Evolutionary conservation across 2,329 filamentous ascomycete genomes (phyloP), one percentile per base, ranked within the genome.

Genomic region (Cercospora zeae-maydis): DNA sequence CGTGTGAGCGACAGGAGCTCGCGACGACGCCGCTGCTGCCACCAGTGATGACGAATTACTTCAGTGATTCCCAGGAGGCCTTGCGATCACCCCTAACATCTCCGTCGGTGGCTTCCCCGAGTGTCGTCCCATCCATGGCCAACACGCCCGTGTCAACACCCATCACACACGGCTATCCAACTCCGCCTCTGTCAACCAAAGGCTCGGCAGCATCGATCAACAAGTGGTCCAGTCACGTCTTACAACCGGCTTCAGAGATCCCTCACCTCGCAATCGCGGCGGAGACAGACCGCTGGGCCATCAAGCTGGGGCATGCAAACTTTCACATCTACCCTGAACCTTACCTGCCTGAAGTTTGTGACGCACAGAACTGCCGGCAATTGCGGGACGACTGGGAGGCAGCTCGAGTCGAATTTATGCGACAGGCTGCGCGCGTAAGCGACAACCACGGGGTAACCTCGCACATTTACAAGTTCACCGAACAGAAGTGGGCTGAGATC

Each of bases 361-460:
- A 89, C 67, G 59, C 67, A 24, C 73, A 87, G 9, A 81, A 84
- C 4, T 86, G 87, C 72, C 83, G 83, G 34, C 83, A 86, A 72
- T 82, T 96, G 56, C 86, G 89, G 57, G 82, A 85, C 6, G 89
- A 96, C 72, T 96, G 93, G 92, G 88, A 93, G 70, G 78, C 85
- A 34, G 93, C 93, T 30, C 86, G 92, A 55, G 85, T 86, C 75
- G 95, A 96, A 75, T 97, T 93, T 78, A 90, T 90, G 68, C 93
- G 93, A 75, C 93, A 96, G 72, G 85, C 96, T 19, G 89, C 91
- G 10, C 89, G 92, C 62, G 95, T 91, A 0, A 89, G 90, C 61
- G 93, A 96, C 76, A 92, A 97, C 77, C 96, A 96, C 70, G 92
- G 93, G 14, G 83, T 88, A 34, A 96, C 92, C 0, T 96, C 92